A percentile compares a stretch with the other conserved stretches of the same genome.
Conservation (phyloP, 768 basidiomycete genomes). For the Nidularia sp. region DNA sequence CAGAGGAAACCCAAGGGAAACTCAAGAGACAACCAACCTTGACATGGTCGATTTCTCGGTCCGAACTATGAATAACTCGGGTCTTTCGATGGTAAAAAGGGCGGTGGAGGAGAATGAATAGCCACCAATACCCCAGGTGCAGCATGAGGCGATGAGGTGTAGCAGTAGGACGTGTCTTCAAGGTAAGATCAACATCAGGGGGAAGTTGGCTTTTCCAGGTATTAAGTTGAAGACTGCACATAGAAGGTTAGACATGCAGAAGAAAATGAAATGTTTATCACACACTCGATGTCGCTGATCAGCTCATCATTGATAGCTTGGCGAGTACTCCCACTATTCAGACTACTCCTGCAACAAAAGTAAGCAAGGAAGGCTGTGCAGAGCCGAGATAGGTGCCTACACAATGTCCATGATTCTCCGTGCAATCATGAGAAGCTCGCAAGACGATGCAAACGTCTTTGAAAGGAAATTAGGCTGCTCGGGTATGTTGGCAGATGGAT, state of each 20-base stretch:
- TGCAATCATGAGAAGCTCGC: conserved; percentile 44
- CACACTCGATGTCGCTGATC: conserved; percentile 53
- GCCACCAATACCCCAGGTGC: conserved; percentile 55
- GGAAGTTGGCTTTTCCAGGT: conserved; percentile 42
- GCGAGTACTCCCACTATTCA: conserved; percentile 33
- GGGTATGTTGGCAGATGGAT: conserved; percentile 32
- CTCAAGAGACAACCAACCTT: conserved; percentile 30
- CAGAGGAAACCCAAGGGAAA: conserved; percentile 11
- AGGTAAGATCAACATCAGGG: conserved; percentile 46
- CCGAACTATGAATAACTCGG: conserved; percentile 29
- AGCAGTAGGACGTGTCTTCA: conserved; percentile 39
- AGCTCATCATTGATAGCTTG: conserved; percentile 39
- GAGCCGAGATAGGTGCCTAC: conserved; percentile 25
- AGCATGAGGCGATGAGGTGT: conserved; percentile 54
- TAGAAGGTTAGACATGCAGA: background rate
- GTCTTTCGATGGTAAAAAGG: conserved; percentile 46
- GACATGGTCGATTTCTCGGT: conserved; percentile 44
- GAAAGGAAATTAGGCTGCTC: conserved; percentile 37
- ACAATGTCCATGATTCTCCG: conserved; percentile 52
- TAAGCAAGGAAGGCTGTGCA: background rate
- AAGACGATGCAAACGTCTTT: conserved; percentile 46
- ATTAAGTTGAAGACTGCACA: conserved; percentile 37
- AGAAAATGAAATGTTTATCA: conserved; percentile 1
- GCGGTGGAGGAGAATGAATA: conserved; percentile 56
- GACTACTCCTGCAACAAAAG: conserved; percentile 30